These are phyloP conservation scores for Gaultheria prostrata DNA, from an alignment of 148 eudicot genomes.

Conservation along the genomic window DNA sequence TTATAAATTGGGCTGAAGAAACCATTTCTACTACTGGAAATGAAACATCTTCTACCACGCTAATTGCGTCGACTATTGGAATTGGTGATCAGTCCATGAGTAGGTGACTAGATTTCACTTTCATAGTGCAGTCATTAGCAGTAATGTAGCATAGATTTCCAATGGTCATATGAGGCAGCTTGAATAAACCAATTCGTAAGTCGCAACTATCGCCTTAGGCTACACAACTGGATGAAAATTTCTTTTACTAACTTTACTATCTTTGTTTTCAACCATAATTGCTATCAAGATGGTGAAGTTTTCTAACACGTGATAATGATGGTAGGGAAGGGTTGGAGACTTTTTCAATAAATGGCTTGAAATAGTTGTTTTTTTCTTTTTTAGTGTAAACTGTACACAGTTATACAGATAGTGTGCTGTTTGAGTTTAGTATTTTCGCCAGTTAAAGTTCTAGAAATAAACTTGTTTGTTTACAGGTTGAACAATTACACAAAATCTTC, in stretches of 20 bases:
- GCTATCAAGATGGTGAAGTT: not conserved
- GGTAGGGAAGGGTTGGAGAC: not conserved
- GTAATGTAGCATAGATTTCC: not conserved
- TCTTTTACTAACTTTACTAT: not conserved
- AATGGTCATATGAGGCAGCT: not conserved
- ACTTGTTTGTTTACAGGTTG: slow-evolving; percentile 26
- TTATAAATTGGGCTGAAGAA: not conserved
- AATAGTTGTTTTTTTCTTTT: not conserved
- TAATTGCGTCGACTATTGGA: not conserved
- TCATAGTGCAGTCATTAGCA: not conserved
- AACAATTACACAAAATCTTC: slow-evolving; percentile 45
- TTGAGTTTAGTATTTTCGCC: not conserved
- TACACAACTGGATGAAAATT: not conserved
- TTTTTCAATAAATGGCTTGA: not conserved
- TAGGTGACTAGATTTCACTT: not conserved
- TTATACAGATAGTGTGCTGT: not conserved
- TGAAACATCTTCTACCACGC: no score
- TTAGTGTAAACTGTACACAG: not conserved
- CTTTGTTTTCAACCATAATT: not conserved
- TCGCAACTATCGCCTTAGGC: not conserved
- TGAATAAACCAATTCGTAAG: not conserved
- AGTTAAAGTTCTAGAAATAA: not conserved
- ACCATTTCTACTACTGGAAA: not conserved
- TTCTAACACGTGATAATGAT: not conserved
- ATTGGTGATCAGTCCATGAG: not conserved